Evolutionary conservation across 2,329 filamentous ascomycete species (phyloP).

Genomic region (Alternaria panax): DNA sequence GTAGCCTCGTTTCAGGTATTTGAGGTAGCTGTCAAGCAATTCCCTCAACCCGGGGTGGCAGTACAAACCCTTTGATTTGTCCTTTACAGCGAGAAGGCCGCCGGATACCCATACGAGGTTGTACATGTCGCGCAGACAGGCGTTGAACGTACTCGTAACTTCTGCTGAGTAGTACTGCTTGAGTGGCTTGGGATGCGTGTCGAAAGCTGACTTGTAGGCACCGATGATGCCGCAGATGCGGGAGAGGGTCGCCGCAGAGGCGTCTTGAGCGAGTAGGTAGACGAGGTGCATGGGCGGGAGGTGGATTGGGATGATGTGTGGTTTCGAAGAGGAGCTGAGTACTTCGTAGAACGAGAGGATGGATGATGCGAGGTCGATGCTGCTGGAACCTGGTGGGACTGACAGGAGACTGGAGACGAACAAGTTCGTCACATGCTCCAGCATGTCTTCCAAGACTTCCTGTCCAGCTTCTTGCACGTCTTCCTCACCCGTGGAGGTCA

Average conservation of each 20-base stretch:
- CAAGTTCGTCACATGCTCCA: slow-evolving; percentile 41
- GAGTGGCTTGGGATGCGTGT: slow-evolving; percentile 62
- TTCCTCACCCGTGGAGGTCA: slow-evolving; percentile 38
- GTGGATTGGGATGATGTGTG: slow-evolving; percentile 64
- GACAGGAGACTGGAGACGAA: slow-evolving; percentile 43
- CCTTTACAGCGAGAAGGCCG: slow-evolving; percentile 70
- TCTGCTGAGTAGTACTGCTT: slow-evolving; percentile 43
- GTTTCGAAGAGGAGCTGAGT: slow-evolving; percentile 53
- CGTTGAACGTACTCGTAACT: slow-evolving; percentile 71
- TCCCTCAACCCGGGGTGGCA: slow-evolving; percentile 57
- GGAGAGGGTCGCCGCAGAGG: slow-evolving; percentile 69
- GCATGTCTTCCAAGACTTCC: slow-evolving; percentile 45
- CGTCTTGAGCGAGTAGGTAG: slow-evolving; percentile 74
- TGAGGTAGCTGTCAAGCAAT: slow-evolving; percentile 53
- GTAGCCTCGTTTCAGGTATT: slow-evolving; percentile 49
- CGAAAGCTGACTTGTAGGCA: slow-evolving; percentile 76
- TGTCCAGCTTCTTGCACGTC: slow-evolving; percentile 49
- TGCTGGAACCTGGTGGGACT: slow-evolving; percentile 32
- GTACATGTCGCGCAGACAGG: slow-evolving; percentile 85
- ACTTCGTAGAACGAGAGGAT: slow-evolving; percentile 74
- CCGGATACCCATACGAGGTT: slow-evolving; percentile 81
- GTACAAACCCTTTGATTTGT: slow-evolving; percentile 65
- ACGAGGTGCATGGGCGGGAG: slow-evolving; percentile 72
- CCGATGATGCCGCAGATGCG: slow-evolving; percentile 74
- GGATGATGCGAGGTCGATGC: slow-evolving; percentile 57